phyloP scores from a whole-genome alignment of 805 yeast genomes.

The Spencermartinsiella europaea region DNA sequence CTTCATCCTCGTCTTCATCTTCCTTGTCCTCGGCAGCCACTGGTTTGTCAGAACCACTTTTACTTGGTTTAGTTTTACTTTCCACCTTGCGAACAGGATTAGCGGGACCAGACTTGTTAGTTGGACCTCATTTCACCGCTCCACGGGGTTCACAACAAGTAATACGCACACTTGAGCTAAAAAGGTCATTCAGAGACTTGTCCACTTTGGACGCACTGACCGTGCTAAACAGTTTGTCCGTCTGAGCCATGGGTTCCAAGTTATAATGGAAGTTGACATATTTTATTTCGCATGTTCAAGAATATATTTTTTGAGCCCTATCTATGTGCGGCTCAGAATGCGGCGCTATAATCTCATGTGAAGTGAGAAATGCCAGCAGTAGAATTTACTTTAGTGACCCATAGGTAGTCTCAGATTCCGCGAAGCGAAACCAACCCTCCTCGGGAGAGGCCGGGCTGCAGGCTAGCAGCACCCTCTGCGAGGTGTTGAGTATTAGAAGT shows the following conservation, averaged over 20 bases:
- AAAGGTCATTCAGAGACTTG: constrained; percentile 3
- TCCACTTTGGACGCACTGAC: constrained; percentile 1
- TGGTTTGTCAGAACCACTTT: too few species aligned
- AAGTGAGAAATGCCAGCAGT: too few species aligned
- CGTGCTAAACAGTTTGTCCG: not conserved
- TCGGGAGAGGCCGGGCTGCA: too few species aligned
- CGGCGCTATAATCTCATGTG: too few species aligned
- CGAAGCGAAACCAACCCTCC: too few species aligned
- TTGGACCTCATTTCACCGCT: not conserved
- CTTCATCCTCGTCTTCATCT: constrained; percentile 1
- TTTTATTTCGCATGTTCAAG: not conserved
- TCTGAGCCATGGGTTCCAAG: not conserved
- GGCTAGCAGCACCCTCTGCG: too few species aligned
- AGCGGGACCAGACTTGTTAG: not conserved
- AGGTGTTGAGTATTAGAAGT: too few species aligned
- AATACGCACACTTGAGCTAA: constrained; percentile 5
- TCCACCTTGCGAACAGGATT: not conserved
- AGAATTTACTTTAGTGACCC: not conserved
- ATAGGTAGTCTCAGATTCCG: not conserved
- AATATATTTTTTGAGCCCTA: too few species aligned
- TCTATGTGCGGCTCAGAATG: too few species aligned
- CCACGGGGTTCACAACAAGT: too few species aligned
- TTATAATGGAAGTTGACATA: not conserved
- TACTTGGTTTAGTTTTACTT: too few species aligned
- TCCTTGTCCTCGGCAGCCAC: not conserved